Percentiles rank a stretch among this genome's conserved stretches.
Evolutionary conservation across 345 rosid genomes (phyloP).

Genomic region (Eucalyptus polybractea): DNA sequence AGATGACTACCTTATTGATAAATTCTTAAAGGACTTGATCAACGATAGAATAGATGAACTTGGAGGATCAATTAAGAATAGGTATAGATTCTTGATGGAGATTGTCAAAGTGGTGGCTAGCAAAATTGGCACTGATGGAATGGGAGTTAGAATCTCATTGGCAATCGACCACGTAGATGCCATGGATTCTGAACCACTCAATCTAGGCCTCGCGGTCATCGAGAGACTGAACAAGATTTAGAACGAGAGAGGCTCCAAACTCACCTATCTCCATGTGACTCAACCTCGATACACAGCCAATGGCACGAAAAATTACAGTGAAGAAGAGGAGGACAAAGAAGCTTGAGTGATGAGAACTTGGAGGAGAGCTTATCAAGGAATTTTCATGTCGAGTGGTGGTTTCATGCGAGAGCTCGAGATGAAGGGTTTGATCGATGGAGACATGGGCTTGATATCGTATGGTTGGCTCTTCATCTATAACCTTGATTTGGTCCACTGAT

Average conservation of each 20-base stretch:
- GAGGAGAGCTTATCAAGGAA: conserved; percentile 50
- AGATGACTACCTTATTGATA: conserved; percentile 53
- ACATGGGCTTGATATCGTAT: conserved; percentile 60
- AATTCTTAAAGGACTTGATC: not conserved
- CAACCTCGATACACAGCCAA: conserved; percentile 23
- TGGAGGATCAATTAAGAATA: not conserved
- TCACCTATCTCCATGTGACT: conserved; percentile 50
- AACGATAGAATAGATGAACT: not conserved
- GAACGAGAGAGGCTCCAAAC: conserved; percentile 23
- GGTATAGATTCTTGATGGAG: not conserved
- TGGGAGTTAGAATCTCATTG: conserved; percentile 62
- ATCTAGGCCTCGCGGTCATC: conserved; percentile 48
- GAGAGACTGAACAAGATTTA: conserved; percentile 52
- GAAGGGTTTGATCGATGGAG: conserved; percentile 47
- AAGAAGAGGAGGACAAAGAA: conserved; percentile 1
- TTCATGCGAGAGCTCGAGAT: conserved; percentile 53
- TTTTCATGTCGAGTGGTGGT: conserved; percentile 65
- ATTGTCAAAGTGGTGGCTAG: not conserved
- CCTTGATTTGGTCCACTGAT: not conserved
- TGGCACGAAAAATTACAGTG: conserved; percentile 52
- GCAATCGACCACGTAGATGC: conserved; percentile 72
- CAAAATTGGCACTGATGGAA: conserved; percentile 46
- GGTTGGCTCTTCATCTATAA: conserved; percentile 3
- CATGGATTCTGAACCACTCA: conserved; percentile 53
- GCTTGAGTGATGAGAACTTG: conserved; percentile 20